Conservation (phyloP, 2,329 filamentous ascomycete species). For the Aspergillus persii region DNA sequence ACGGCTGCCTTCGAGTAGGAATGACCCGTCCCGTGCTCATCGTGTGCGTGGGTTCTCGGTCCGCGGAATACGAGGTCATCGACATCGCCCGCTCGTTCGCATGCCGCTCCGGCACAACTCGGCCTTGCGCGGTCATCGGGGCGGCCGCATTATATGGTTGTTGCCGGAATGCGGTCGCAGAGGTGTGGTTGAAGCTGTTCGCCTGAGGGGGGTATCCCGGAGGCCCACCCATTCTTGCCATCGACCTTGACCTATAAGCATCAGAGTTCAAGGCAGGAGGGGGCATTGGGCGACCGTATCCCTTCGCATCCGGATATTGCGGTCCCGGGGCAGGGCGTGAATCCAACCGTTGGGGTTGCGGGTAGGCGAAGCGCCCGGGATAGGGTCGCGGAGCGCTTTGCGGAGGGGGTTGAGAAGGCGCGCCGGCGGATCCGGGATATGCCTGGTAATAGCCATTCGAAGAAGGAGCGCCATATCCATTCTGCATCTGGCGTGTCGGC, state of each 20-base stretch:
- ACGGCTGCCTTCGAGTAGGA: slow-evolving; percentile 68
- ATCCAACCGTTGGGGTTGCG: slow-evolving; percentile 69
- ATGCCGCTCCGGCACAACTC: slow-evolving; percentile 85
- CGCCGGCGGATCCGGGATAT: slow-evolving; percentile 34
- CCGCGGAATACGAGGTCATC: slow-evolving; percentile 77
- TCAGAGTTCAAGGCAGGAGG: slow-evolving; percentile 79
- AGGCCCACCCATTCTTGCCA: slow-evolving; percentile 73
- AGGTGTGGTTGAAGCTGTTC: slow-evolving; percentile 62
- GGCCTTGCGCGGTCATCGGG: slow-evolving; percentile 86
- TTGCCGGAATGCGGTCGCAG: slow-evolving; percentile 75
- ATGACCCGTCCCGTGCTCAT: slow-evolving; percentile 85
- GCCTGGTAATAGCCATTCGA: slow-evolving; percentile 43
- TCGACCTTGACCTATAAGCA: slow-evolving; percentile 86
- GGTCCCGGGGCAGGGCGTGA: slow-evolving; percentile 52
- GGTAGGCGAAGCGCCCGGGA: slow-evolving; percentile 67
- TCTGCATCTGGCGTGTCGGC: slow-evolving; percentile 44
- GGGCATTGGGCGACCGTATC: slow-evolving; percentile 57
- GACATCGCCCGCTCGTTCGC: slow-evolving; percentile 97
- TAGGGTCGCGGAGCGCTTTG: slow-evolving; percentile 62
- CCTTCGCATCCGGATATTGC: slow-evolving; percentile 59
- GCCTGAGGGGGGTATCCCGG: slow-evolving; percentile 67
- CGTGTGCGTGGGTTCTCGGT: slow-evolving; percentile 77
- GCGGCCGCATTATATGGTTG: slow-evolving; percentile 64
- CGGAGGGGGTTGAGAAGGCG: slow-evolving; percentile 50
- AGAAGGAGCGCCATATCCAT: slow-evolving; percentile 41